Evolutionary conservation across 2,329 filamentous ascomycete species (phyloP).

Genomic region (Aspergillus aculeatus): DNA sequence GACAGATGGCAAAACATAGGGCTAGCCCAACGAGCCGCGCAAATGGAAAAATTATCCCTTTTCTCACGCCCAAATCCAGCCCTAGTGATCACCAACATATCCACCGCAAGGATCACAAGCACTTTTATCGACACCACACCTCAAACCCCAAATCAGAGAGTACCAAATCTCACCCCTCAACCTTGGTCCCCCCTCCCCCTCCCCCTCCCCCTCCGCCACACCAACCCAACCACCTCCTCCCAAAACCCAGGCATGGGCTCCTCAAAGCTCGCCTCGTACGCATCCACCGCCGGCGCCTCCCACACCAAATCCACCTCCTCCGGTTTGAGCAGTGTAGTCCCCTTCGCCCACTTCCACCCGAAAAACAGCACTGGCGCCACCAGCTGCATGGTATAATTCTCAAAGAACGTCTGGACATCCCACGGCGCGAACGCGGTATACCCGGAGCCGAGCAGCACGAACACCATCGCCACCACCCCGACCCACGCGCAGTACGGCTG

Average conservation of each 20-base stretch:
- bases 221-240: not conserved
- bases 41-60: too few relatives aligned
- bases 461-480: constrained; percentile 7
- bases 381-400: constrained; percentile 57
- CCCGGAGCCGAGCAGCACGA: constrained; percentile 47
- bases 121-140: too few relatives aligned
- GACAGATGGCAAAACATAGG: too few relatives aligned
- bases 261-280: constrained; percentile 7
- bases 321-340: constrained; percentile 54
- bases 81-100: too few relatives aligned
- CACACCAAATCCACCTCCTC: constrained; percentile 56
- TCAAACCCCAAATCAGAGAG: too few relatives aligned
- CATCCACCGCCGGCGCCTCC: constrained; percentile 11
- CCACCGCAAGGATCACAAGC: too few relatives aligned
- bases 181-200: too few relatives aligned
- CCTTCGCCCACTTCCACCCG: constrained; percentile 64
- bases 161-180: too few relatives aligned
- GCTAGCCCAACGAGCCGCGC: too few relatives aligned
- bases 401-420: constrained; percentile 45
- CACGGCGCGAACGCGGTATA: constrained; percentile 52
- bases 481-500: constrained; percentile 56
- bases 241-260: not conserved
- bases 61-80: too few relatives aligned
- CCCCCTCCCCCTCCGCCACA: too few relatives aligned
- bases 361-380: constrained; percentile 54